Evolutionary conservation across 208 protist species (phyloP).

Genomic region (Porcisia deanei): DNA sequence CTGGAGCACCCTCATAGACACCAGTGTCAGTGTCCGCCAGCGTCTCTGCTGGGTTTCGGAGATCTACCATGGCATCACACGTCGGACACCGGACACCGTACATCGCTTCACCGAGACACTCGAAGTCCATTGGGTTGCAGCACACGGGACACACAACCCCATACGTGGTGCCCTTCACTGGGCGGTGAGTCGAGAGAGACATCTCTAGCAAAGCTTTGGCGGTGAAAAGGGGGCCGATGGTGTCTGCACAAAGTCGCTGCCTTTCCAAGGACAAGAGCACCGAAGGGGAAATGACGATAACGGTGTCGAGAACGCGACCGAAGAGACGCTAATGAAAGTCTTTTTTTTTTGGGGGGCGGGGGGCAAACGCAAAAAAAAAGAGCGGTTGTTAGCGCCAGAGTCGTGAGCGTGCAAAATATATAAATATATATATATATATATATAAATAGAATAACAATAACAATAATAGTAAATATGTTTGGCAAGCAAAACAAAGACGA

Average conservation of each 20-base stretch:
- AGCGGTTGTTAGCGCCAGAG: no score
- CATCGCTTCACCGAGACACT: constrained; percentile 43
- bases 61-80: constrained; percentile 68
- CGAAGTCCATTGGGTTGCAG: constrained; percentile 56
- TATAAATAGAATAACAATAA: no score
- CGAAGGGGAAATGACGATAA: background rate
- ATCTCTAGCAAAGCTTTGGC: constrained; percentile 1
- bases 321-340: background rate
- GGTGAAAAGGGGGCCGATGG: background rate
- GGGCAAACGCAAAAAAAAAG: no score
- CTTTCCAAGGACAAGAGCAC: background rate
- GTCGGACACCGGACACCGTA: constrained; percentile 66
- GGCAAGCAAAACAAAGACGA: no score
- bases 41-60: constrained; percentile 56
- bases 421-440: no score
- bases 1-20: constrained; percentile 13
- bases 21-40: constrained; percentile 48
- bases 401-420: no score
- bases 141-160: constrained; percentile 75
- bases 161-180: constrained; percentile 60
- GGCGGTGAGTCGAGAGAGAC: constrained; percentile 38
- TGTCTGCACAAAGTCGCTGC: background rate
- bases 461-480: no score
- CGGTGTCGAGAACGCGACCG: background rate
- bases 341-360: no score